Evolutionary conservation across 108 stramenopile genomes (phyloP).

Genomic region (Craspedostauros australis): DNA sequence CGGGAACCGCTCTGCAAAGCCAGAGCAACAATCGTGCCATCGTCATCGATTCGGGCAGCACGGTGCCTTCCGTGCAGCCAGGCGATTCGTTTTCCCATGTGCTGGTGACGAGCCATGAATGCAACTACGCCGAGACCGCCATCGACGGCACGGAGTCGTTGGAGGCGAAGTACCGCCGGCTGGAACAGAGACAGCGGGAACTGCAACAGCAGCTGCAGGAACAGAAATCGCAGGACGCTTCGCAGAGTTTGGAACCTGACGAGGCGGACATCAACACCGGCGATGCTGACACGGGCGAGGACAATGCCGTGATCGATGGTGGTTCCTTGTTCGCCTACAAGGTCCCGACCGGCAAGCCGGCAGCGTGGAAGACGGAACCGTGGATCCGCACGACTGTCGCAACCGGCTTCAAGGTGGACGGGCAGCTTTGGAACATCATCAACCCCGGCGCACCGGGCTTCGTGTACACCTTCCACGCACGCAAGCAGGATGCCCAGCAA

Average conservation of each 20-base stretch:
- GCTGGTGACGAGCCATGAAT: conserved; percentile 74
- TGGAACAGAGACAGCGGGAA: background rate
- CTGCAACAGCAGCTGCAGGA: background rate
- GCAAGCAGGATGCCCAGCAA: conserved; percentile 26
- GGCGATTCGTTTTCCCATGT: conserved; percentile 74
- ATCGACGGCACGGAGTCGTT: background rate
- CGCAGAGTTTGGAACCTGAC: background rate
- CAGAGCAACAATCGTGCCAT: background rate
- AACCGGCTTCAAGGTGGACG: conserved; percentile 85
- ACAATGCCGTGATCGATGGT: conserved; percentile 36
- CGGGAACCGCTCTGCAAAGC: background rate
- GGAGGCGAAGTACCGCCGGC: background rate
- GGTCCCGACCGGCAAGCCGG: conserved; percentile 50
- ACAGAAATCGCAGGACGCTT: background rate
- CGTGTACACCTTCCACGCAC: conserved; percentile 88
- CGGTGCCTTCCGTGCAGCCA: conserved; percentile 40
- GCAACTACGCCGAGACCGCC: conserved; percentile 42
- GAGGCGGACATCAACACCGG: background rate
- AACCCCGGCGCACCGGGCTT: conserved; percentile 96
- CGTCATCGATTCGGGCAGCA: conserved; percentile 74
- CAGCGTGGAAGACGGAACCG: conserved; percentile 60
- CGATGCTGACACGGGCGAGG: background rate
- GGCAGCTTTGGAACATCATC: conserved; percentile 82
- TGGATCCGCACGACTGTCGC: conserved; percentile 85
- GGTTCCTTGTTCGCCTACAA: conserved; percentile 89